Conservation (phyloP, 2,329 filamentous ascomycete genomes). For the Fonsecaea pedrosoi region DNA sequence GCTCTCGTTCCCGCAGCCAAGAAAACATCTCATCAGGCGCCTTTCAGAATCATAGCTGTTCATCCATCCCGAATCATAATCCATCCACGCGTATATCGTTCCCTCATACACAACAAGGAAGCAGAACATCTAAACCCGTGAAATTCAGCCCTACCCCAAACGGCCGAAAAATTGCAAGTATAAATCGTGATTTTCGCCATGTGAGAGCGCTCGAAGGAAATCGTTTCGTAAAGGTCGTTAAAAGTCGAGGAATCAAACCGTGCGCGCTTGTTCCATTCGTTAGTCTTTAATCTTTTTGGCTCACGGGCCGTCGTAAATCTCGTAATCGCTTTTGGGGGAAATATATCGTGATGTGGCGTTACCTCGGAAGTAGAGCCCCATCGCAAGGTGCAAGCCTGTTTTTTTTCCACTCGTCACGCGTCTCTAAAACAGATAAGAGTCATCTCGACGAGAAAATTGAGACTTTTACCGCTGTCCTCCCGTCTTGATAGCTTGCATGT, state of each 20-base stretch:
- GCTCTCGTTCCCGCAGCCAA: constrained; percentile 34
- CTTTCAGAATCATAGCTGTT: constrained; percentile 28
- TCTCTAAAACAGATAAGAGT: constrained; percentile 23
- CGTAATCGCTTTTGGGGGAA: constrained; percentile 39
- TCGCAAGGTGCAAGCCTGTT: constrained; percentile 25
- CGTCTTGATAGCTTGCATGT: constrained; percentile 54
- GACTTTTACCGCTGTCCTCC: constrained; percentile 41
- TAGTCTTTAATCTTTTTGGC: constrained; percentile 39
- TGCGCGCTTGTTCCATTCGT: constrained; percentile 38
- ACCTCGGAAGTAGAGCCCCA: constrained; percentile 22
- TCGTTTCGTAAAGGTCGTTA: constrained; percentile 41
- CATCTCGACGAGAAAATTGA: constrained; percentile 24
- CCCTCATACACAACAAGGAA: constrained; percentile 36
- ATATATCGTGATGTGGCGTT: constrained; percentile 34
- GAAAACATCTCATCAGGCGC: constrained; percentile 26
- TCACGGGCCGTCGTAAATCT: constrained; percentile 37
- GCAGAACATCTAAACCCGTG: constrained; percentile 33
- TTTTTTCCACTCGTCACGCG: constrained; percentile 27
- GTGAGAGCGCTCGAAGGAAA: constrained; percentile 36
- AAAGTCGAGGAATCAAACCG: constrained; percentile 35
- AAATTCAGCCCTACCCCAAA: constrained; percentile 20
- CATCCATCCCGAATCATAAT: constrained; percentile 35
- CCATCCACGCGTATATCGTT: constrained; percentile 38
- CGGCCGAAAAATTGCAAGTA: constrained; percentile 21
- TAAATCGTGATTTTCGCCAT: constrained; percentile 32